Conservation (phyloP, 441 rosid species). For the Arabidopsis hybrid region DNA sequence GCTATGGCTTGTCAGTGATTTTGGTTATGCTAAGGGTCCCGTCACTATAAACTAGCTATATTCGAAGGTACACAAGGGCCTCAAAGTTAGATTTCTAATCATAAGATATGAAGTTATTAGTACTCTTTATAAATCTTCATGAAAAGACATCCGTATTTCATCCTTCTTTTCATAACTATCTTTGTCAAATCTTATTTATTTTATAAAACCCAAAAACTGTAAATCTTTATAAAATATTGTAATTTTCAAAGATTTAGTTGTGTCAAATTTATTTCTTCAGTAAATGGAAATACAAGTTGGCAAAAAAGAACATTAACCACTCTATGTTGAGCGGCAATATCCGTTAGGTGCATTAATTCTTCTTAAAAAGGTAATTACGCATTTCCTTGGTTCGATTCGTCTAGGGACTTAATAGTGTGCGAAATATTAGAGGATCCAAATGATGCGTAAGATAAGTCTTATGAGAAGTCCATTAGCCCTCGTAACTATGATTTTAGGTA, state of each 20-base stretch:
- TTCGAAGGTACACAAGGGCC: constrained; percentile 30
- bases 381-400: no score
- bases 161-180: constrained; percentile 2
- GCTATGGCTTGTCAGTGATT: constrained; percentile 24
- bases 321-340: no score
- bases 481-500: no score
- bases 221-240: not conserved
- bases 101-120: not conserved
- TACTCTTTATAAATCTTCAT: constrained; percentile 2
- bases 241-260: not conserved
- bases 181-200: not conserved
- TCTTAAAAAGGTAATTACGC: no score
- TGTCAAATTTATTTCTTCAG: not conserved
- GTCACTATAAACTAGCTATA: constrained; percentile 1
- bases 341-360: no score
- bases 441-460: no score
- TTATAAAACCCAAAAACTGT: not conserved
- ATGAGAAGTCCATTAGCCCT: no score
- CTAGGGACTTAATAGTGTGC: no score
- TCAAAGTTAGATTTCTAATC: constrained; percentile 14
- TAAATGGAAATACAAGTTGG: not conserved
- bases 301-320: no score
- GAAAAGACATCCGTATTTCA: constrained; percentile 11
- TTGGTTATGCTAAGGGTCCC: constrained; percentile 18
- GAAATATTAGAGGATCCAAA: no score